Conservation (phyloP, 306 rosid species). For the Cyclanthera cordifolia region DNA sequence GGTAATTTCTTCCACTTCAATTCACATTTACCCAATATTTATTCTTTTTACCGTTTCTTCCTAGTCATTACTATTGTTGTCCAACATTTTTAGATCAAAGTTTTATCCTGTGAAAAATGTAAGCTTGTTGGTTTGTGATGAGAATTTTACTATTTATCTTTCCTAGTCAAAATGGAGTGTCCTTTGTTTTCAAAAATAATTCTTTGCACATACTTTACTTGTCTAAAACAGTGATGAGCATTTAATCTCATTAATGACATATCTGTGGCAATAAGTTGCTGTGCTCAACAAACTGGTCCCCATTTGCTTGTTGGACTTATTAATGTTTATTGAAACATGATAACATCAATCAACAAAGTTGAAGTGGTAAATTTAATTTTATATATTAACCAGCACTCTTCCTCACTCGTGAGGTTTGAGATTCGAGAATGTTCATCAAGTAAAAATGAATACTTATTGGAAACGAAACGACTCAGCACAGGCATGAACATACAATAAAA, state of each 20-base stretch:
- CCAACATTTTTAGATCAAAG: neutral
- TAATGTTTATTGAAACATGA: no score
- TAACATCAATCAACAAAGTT: no score
- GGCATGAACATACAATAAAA: no score
- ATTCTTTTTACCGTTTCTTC: neutral
- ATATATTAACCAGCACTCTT: no score
- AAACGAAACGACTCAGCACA: no score
- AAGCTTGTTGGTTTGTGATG: neutral
- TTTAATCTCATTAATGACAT: conserved; percentile 7
- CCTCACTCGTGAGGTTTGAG: no score
- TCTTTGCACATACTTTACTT: neutral
- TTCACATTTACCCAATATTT: neutral
- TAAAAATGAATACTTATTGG: no score
- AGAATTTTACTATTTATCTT: neutral
- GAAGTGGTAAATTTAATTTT: no score
- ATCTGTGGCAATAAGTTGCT: neutral
- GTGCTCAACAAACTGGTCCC: conserved; percentile 5
- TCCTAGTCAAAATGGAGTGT: neutral
- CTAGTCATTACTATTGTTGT: neutral
- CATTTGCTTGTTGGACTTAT: neutral
- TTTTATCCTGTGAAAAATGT: neutral
- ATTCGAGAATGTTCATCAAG: no score
- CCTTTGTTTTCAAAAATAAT: neutral
- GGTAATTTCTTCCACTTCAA: conserved; percentile 36
- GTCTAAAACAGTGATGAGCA: neutral